Percentiles rank a stretch among this genome's conserved stretches.
These are phyloP conservation scores for Alternaria novae-zelandiae DNA, from an alignment of 2,329 filamentous ascomycete genomes.

Conservation along the genomic window DNA sequence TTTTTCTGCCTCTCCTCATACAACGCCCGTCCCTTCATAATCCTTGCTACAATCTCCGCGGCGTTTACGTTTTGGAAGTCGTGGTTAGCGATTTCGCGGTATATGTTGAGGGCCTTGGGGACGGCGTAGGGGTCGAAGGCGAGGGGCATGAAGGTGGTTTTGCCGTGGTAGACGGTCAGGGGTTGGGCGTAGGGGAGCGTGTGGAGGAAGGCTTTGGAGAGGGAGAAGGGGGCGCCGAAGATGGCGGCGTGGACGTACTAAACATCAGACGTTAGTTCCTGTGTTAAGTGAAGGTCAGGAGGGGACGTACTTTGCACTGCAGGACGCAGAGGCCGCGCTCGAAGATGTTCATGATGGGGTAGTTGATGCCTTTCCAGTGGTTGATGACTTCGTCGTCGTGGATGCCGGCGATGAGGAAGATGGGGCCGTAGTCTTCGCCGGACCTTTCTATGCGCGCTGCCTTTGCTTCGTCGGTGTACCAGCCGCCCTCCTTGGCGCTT, in stretches of 20 bases:
- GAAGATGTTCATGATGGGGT: constrained; percentile 99
- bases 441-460: constrained; percentile 67
- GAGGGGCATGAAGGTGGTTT: constrained; percentile 82
- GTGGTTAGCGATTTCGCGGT: constrained; percentile 77
- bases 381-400: constrained; percentile 97
- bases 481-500: constrained; percentile 70
- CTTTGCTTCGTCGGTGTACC: constrained; percentile 72
- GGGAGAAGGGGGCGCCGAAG: constrained; percentile 88
- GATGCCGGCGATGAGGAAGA: constrained; percentile 89
- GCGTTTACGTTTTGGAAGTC: constrained; percentile 88
- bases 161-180: constrained; percentile 91
- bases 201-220: constrained; percentile 77
- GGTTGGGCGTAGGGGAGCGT: constrained; percentile 73
- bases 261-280: too few species aligned
- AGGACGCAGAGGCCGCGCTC: constrained; percentile 94
- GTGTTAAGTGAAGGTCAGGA: too few species aligned
- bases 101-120: constrained; percentile 83
- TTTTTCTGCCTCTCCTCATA: constrained; percentile 91
- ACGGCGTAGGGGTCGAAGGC: constrained; percentile 70
- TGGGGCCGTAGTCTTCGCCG: constrained; percentile 78
- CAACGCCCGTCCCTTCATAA: constrained; percentile 81
- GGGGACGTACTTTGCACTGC: constrained; percentile 77
- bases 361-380: constrained; percentile 95
- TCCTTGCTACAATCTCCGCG: constrained; percentile 87
- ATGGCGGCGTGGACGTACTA: constrained; percentile 83